These are phyloP conservation scores for Trametes cingulata DNA, from an alignment of 768 basidiomycete species.

Conservation along the genomic window DNA sequence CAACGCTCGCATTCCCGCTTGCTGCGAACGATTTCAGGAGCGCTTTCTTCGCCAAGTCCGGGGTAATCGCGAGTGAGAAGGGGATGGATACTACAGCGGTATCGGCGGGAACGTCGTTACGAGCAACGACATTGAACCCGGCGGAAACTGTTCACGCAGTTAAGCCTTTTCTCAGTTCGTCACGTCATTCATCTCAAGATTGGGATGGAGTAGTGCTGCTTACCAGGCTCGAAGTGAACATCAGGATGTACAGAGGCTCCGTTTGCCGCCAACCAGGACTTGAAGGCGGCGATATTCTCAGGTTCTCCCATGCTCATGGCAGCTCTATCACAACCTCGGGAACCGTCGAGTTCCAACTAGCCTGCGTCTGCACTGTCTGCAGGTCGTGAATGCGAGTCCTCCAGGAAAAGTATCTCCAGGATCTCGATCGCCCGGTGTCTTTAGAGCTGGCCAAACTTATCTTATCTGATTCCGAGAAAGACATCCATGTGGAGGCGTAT, in stretches of 20 bases:
- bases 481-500: slow-evolving; percentile 7
- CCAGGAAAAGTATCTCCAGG: too few species aligned
- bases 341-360: too few species aligned
- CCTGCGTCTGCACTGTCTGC: too few species aligned
- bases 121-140: slow-evolving; percentile 56
- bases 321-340: too few species aligned
- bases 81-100: slow-evolving; percentile 66
- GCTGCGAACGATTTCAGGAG: slow-evolving; percentile 42
- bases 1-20: slow-evolving; percentile 11
- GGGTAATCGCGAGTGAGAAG: slow-evolving; percentile 63
- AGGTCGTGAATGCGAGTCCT: too few species aligned
- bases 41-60: slow-evolving; percentile 45
- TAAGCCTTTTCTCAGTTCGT: slow-evolving; percentile 4
- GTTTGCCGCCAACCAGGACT: slow-evolving; percentile 48
- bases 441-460: neutral
- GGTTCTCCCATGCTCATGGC: slow-evolving; percentile 16
- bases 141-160: slow-evolving; percentile 19
- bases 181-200: neutral
- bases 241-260: slow-evolving; percentile 55
- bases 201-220: slow-evolving; percentile 7
- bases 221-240: slow-evolving; percentile 51
- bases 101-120: slow-evolving; percentile 48
- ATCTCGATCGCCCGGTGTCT: too few species aligned
- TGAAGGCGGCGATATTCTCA: slow-evolving; percentile 36
- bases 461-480: slow-evolving; percentile 13